Percentiles rank a stretch among this genome's conserved stretches.
Conservation (phyloP, 495 filamentous ascomycete genomes). For the Lineolata rhizophorae region DNA sequence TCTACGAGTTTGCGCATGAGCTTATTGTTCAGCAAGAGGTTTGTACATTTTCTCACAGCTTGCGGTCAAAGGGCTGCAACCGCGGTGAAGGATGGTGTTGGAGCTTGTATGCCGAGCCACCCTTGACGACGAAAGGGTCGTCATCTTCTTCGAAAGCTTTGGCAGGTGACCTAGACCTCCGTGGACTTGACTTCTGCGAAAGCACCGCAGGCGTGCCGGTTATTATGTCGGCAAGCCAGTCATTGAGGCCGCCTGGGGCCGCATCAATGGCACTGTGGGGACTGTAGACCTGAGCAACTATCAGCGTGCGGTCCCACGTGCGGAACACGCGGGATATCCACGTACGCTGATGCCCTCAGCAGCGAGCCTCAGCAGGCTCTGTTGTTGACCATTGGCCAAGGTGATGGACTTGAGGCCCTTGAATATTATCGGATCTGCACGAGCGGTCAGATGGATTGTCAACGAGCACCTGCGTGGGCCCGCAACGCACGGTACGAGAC, state of each 20-base stretch:
- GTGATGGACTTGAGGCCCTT: conserved; percentile 71
- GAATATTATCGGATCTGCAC: conserved; percentile 85
- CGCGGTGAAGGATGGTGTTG: conserved; percentile 18
- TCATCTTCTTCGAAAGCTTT: conserved; percentile 2
- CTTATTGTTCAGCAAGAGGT: too few relatives aligned
- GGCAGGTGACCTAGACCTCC: not conserved
- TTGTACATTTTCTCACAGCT: not conserved
- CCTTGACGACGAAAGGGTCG: conserved; percentile 8
- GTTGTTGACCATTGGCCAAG: conserved; percentile 65
- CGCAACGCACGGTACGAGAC: conserved; percentile 64
- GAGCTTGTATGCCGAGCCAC: conserved; percentile 17
- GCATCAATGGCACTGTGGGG: conserved; percentile 92
- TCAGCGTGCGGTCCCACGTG: too few relatives aligned
- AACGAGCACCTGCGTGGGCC: too few relatives aligned
- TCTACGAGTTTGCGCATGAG: too few relatives aligned
- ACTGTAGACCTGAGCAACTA: conserved; percentile 41
- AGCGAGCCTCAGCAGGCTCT: conserved; percentile 59
- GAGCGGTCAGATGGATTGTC: too few relatives aligned
- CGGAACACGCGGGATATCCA: not conserved
- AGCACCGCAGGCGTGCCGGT: conserved; percentile 20
- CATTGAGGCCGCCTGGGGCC: conserved; percentile 63
- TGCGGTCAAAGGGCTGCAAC: too few relatives aligned
- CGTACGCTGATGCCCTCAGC: conserved; percentile 63
- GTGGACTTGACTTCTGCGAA: conserved; percentile 11
- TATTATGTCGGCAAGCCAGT: conserved; percentile 86